These are phyloP conservation scores for Saccharomycopsis sp. DNA, from an alignment of 805 yeast species.

Conservation along the genomic window DNA sequence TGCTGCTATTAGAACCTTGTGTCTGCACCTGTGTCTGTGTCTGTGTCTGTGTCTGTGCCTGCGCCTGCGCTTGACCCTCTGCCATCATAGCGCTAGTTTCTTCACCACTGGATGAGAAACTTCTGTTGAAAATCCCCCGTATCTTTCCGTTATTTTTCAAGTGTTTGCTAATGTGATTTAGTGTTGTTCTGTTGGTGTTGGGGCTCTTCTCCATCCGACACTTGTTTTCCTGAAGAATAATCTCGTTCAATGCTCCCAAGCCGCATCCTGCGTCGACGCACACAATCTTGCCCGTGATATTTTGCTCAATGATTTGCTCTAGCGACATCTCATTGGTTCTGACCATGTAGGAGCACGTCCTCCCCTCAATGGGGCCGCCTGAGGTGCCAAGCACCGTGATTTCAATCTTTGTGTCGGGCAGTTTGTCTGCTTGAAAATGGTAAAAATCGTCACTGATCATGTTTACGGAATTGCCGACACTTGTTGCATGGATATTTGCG, in stretches of 20 bases:
- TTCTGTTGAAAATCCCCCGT: no score
- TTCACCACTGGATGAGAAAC: no score
- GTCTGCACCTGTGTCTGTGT: no score
- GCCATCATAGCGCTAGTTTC: no score
- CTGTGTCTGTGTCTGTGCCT: background rate
- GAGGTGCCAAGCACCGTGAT: slow-evolving; percentile 65
- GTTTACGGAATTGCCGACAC: no score
- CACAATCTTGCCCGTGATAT: slow-evolving; percentile 33
- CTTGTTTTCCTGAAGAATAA: slow-evolving; percentile 23
- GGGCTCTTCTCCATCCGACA: slow-evolving; percentile 1
- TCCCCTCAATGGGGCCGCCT: slow-evolving; percentile 77
- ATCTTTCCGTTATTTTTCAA: background rate
- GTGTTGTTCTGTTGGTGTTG: no score
- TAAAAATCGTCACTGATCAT: no score
- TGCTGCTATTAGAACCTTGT: no score
- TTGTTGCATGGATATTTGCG: no score
- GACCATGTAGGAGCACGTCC: slow-evolving; percentile 58
- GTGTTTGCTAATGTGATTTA: background rate
- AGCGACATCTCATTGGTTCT: slow-evolving; percentile 44
- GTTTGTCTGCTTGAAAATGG: no score
- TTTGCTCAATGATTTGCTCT: slow-evolving; percentile 26
- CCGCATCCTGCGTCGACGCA: slow-evolving; percentile 81
- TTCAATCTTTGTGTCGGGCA: slow-evolving; percentile 34
- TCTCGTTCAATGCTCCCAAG: slow-evolving; percentile 42
- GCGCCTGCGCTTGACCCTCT: no score